Percentiles rank a stretch among this genome's conserved stretches.
phyloP scores from a whole-genome alignment of 1,139 yeast species.

The Citeromyces siamensis region DNA sequence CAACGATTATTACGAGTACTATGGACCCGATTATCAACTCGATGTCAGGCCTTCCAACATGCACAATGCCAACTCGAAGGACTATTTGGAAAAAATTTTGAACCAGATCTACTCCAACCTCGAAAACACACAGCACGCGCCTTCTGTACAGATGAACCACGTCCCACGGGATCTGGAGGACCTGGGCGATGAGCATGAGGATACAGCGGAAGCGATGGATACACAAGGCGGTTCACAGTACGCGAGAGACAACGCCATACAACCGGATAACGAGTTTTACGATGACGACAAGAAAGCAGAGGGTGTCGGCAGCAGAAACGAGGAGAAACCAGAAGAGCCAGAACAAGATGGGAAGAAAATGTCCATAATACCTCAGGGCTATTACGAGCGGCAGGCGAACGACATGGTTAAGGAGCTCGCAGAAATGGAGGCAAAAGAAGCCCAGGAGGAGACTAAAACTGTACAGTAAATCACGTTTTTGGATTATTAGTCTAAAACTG shows the following conservation, averaged over 20 bases:
- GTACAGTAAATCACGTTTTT: background rate
- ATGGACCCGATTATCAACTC: slow-evolving; percentile 88
- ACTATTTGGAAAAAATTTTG: slow-evolving; percentile 76
- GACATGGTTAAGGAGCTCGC: slow-evolving; percentile 14
- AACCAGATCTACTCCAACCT: slow-evolving; percentile 68
- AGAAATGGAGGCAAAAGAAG: slow-evolving; percentile 6
- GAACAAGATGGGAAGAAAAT: slow-evolving; percentile 11
- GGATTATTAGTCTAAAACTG: background rate
- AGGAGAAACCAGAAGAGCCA: too few relatives aligned
- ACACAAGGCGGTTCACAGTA: slow-evolving; percentile 85
- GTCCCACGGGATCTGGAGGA: slow-evolving; percentile 86
- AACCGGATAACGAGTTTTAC: slow-evolving; percentile 56
- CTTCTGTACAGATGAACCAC: slow-evolving; percentile 85
- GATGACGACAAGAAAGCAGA: slow-evolving; percentile 42
- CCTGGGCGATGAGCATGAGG: slow-evolving; percentile 74
- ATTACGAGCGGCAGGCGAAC: slow-evolving; percentile 12
- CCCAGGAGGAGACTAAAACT: too few relatives aligned
- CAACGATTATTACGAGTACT: slow-evolving; percentile 93
- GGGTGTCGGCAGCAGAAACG: too few relatives aligned
- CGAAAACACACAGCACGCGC: slow-evolving; percentile 87
- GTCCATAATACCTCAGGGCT: slow-evolving; percentile 11
- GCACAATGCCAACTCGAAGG: slow-evolving; percentile 94
- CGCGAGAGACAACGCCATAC: slow-evolving; percentile 65
- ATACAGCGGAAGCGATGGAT: slow-evolving; percentile 60
- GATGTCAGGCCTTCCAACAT: slow-evolving; percentile 94